Percentiles rank a stretch among this genome's conserved stretches.
phyloP scores from a whole-genome alignment of 306 rosid genomes.

The Cucumis sativus region DNA sequence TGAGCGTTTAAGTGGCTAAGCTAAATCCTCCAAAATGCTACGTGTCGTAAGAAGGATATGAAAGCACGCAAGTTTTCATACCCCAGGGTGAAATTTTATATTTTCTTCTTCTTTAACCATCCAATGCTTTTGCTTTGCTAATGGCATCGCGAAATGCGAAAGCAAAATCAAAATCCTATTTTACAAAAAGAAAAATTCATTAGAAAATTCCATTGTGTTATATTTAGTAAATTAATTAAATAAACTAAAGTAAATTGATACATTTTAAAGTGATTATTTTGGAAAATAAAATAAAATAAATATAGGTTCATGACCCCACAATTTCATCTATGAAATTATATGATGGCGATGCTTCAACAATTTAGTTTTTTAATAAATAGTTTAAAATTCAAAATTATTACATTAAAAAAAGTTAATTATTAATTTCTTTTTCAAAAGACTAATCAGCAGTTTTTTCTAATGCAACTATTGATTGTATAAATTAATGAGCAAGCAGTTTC shows the following conservation, averaged over 20 bases:
- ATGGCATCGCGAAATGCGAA: background rate
- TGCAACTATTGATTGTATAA: background rate
- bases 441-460: background rate
- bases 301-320: background rate
- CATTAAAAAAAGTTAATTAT: too few species aligned
- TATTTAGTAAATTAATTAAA: background rate
- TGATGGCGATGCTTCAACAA: background rate
- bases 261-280: background rate
- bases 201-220: background rate
- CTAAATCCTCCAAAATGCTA: background rate
- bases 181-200: background rate
- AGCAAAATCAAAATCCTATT: background rate
- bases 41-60: background rate
- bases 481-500: background rate
- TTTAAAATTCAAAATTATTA: background rate
- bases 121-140: background rate
- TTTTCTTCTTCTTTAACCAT: background rate
- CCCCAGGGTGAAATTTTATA: background rate
- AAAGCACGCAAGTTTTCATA: background rate
- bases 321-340: background rate
- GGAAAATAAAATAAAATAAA: background rate
- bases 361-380: background rate
- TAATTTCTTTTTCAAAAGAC: too few species aligned
- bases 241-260: background rate
- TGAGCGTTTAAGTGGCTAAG: background rate